Base-by-base conservation (phyloP, 257 asterid genomes). In the Gentiana macrophylla region DNA sequence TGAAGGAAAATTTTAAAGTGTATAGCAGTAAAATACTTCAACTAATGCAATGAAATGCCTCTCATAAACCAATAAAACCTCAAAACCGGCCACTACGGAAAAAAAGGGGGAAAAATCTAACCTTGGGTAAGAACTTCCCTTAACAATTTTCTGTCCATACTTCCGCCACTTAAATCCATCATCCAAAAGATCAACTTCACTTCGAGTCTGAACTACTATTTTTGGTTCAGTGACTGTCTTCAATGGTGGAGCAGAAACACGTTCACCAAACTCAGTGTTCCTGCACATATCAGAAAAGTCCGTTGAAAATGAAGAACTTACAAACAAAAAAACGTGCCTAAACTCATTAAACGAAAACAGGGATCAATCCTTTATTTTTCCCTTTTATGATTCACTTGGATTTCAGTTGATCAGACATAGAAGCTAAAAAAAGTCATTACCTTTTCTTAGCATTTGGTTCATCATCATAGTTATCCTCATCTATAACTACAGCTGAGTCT, bases 161-260 rank as follows among this genome's bases (percentile, higher is more conserved):
- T 90, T 90, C 61, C 96, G 74, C 97, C 97, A 90, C 73, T 82
- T 90, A 65, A 66, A 89, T 35, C 95, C 94, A 67, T 90, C 97
- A 47, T 90, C 94, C 74, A 90, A 65, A 41, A 86, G 79, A 74
- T 84, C 95, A 72, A 90, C 96, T 68, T 86, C 98, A 69, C 98
- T 90, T 67, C 89, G 80, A 0, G 96, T 86, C 81, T 82, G 98
- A 60, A 90, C 89, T 8, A 90, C 87, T 65, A 90, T 90, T 73
- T 83, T 86, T 15, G 96, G 71, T 63, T 84, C 95, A 34, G 95
- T 79, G 47, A 86, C 71, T 5, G 95, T 90, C 64, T 74, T 82
- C 64, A 67, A 83, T 3, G 84, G 65, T 41, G 93, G 74, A 67
- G 71, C 76, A 13, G 64, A 67, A 38, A 59, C 53, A 10, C 77